Conservation (phyloP, 164 flowering plant genomes). For the Dillenia suffruticosa region DNA sequence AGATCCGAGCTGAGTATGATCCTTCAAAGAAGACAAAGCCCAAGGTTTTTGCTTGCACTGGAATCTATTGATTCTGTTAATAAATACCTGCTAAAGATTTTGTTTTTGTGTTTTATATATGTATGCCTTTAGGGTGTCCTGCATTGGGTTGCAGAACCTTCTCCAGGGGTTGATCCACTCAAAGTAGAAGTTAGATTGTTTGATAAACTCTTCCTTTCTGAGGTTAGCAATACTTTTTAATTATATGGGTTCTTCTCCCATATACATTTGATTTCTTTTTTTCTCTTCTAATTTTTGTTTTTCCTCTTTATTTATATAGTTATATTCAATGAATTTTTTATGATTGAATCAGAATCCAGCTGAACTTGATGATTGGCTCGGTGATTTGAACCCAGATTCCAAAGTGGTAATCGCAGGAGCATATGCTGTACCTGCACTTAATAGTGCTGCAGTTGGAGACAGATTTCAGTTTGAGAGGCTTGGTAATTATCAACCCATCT, state of each 20-base stretch:
- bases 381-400: conserved; percentile 73
- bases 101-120: no score
- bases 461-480: conserved; percentile 92
- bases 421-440: conserved; percentile 60
- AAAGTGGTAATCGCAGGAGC: conserved; percentile 70
- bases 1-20: conserved; percentile 88
- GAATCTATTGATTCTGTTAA: background rate
- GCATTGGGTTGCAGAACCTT: conserved; percentile 94
- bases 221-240: conserved; percentile 38
- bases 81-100: no score
- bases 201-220: conserved; percentile 77
- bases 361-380: conserved; percentile 85
- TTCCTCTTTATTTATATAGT: background rate
- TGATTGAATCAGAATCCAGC: conserved; percentile 69
- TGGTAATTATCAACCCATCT: conserved; percentile 39
- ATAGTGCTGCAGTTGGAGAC: conserved; percentile 58
- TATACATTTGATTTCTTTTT: background rate
- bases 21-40: conserved; percentile 79
- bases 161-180: conserved; percentile 73
- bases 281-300: background rate
- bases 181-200: conserved; percentile 89
- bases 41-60: conserved; percentile 44
- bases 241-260: no score
- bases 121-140: conserved; percentile 64
- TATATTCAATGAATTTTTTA: background rate